These are phyloP conservation scores for Colletotrichum musicola DNA, from an alignment of 2,329 filamentous ascomycete genomes.

Conservation along the genomic window DNA sequence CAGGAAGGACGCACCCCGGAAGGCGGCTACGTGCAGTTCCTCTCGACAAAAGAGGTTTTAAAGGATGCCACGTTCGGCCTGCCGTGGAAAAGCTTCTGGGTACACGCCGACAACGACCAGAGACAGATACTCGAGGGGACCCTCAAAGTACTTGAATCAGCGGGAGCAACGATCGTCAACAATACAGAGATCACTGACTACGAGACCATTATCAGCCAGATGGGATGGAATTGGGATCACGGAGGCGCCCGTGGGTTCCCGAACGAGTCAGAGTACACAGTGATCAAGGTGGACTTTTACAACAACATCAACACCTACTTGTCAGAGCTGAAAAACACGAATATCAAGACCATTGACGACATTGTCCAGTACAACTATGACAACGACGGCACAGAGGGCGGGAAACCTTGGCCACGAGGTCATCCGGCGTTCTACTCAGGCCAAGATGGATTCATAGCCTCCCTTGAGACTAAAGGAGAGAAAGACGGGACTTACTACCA, in stretches of 20 bases:
- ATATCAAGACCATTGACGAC: slow-evolving; percentile 71
- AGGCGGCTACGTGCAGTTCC: slow-evolving; percentile 68
- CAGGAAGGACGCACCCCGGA: slow-evolving; percentile 67
- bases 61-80: slow-evolving; percentile 75
- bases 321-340: slow-evolving; percentile 71
- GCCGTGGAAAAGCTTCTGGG: slow-evolving; percentile 80
- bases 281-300: slow-evolving; percentile 79
- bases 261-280: slow-evolving; percentile 82
- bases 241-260: slow-evolving; percentile 69
- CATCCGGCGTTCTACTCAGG: slow-evolving; percentile 76
- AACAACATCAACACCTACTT: slow-evolving; percentile 73
- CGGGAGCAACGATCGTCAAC: slow-evolving; percentile 77
- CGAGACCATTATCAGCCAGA: slow-evolving; percentile 71
- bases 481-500: slow-evolving; percentile 76
- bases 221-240: slow-evolving; percentile 83
- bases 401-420: slow-evolving; percentile 64
- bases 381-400: slow-evolving; percentile 76
- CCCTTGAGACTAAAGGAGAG: slow-evolving; percentile 69
- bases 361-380: slow-evolving; percentile 74
- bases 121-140: slow-evolving; percentile 63
- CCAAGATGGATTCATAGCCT: slow-evolving; percentile 78
- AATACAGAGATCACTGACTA: slow-evolving; percentile 76
- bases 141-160: slow-evolving; percentile 65
- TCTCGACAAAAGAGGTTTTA: slow-evolving; percentile 67
- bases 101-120: slow-evolving; percentile 68